phyloP scores from a whole-genome alignment of 257 asterid genomes.

The Solanum lycopersicoides region DNA sequence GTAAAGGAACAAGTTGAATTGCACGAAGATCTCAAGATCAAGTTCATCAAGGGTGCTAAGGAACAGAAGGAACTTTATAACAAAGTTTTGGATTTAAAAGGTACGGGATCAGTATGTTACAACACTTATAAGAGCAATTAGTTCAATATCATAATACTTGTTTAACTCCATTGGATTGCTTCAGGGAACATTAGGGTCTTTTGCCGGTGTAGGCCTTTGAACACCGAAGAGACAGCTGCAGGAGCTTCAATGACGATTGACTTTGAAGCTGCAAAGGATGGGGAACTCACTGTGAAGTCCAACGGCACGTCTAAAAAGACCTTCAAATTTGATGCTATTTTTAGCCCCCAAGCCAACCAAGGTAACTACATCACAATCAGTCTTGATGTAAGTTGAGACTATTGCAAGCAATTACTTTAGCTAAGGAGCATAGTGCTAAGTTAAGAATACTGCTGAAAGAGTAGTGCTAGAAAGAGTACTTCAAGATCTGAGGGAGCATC shows the following conservation, averaged over 20 bases:
- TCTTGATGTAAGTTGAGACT: background rate
- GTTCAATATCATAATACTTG: background rate
- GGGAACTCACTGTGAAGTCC: slow-evolving; percentile 64
- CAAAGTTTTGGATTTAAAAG: slow-evolving; percentile 84
- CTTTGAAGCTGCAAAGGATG: slow-evolving; percentile 79
- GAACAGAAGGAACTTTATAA: slow-evolving; percentile 78
- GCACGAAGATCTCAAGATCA: slow-evolving; percentile 60
- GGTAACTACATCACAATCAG: slow-evolving; percentile 22
- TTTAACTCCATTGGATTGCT: background rate
- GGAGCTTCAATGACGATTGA: slow-evolving; percentile 66
- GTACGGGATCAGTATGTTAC: slow-evolving; percentile 12
- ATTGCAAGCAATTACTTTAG: background rate
- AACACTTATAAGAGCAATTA: background rate
- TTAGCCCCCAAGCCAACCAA: slow-evolving; percentile 77
- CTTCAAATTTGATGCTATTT: slow-evolving; percentile 76
- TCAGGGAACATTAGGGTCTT: slow-evolving; percentile 95
- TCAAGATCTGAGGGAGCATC: background rate
- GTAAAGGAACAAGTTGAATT: slow-evolving; percentile 47
- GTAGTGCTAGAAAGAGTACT: background rate
- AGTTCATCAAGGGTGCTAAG: slow-evolving; percentile 58
- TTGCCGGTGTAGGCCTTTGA: slow-evolving; percentile 96
- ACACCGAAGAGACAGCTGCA: slow-evolving; percentile 49
- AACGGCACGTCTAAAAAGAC: slow-evolving; percentile 55
- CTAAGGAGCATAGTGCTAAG: background rate
- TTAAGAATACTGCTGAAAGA: background rate